phyloP scores from a whole-genome alignment of 1,284 basidiomycete genomes.

The Ustilago bromivora region DNA sequence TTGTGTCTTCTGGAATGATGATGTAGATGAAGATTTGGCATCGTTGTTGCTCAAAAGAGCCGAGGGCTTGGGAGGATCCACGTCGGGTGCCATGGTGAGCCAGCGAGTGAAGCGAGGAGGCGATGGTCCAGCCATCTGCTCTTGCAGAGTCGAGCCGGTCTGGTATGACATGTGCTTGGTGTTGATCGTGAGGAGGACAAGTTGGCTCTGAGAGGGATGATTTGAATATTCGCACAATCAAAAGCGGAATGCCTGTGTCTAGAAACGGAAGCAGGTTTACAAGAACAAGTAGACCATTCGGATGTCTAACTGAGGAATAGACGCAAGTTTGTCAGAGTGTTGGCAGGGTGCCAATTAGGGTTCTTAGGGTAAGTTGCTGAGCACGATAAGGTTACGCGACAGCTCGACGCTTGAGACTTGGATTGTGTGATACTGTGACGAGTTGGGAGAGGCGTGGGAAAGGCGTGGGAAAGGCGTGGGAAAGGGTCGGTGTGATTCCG shows the following conservation, averaged over 20 bases:
- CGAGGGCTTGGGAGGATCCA: constrained; percentile 18
- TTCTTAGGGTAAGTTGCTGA: not conserved
- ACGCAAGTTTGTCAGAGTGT: not conserved
- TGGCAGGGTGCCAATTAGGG: no score
- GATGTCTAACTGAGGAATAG: not conserved
- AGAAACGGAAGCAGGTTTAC: not conserved
- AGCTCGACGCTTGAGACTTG: not conserved
- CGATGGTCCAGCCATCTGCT: constrained; percentile 43
- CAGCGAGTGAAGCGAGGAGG: constrained; percentile 55
- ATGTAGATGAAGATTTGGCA: not conserved
- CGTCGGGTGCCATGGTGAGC: constrained; percentile 60
- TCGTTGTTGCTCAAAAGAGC: constrained; percentile 7
- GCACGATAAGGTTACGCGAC: constrained; percentile 10
- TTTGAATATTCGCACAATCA: not conserved
- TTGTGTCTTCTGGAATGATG: constrained; percentile 9
- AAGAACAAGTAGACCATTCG: constrained; percentile 4
- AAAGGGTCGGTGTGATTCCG: constrained; percentile 3
- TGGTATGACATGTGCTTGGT: constrained; percentile 23
- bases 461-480: not conserved
- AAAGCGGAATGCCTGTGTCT: not conserved
- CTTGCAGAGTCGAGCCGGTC: constrained; percentile 24
- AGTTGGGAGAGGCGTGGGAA: not conserved
- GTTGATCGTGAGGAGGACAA: not conserved
- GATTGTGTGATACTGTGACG: not conserved
- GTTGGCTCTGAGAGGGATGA: not conserved